Percentiles rank a stretch among this genome's conserved stretches.
phyloP scores from a whole-genome alignment of 441 rosid genomes.

The Hura crepitans region DNA sequence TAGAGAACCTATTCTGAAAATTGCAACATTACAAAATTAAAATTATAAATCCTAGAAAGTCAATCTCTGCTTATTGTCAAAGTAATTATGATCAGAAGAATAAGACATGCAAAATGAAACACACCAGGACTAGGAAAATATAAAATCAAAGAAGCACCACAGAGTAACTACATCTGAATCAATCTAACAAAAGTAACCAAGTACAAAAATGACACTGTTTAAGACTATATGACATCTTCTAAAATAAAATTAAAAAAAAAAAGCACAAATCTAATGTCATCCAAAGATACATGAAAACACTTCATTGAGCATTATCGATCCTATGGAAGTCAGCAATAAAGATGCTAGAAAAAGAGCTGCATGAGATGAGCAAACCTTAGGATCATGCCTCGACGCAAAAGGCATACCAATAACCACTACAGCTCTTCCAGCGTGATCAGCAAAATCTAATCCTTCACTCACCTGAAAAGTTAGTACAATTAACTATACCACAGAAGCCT shows the following conservation, averaged over 20 bases:
- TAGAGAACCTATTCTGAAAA: not conserved
- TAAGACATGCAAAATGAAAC: not conserved
- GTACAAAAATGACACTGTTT: not conserved
- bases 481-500: conserved; percentile 23
- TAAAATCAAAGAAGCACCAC: not conserved
- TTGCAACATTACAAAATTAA: not conserved
- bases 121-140: not conserved
- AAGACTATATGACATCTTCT: not conserved
- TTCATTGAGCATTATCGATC: not conserved
- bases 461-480: conserved; percentile 51
- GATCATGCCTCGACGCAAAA: conserved; percentile 71
- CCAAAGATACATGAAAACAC: not conserved
- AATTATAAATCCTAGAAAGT: not conserved
- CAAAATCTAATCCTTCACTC: conserved; percentile 97
- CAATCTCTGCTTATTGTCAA: not conserved
- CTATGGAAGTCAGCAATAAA: not conserved
- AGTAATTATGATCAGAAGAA: not conserved
- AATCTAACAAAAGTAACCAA: not conserved
- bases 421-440: conserved; percentile 96
- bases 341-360: not conserved
- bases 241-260: not conserved
- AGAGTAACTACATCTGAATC: not conserved
- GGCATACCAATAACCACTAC: conserved; percentile 92
- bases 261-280: too few species aligned
- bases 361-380: conserved; percentile 56